Evolutionary conservation across 2,329 filamentous ascomycete genomes (phyloP).

Genomic region (Claviceps paspali): DNA sequence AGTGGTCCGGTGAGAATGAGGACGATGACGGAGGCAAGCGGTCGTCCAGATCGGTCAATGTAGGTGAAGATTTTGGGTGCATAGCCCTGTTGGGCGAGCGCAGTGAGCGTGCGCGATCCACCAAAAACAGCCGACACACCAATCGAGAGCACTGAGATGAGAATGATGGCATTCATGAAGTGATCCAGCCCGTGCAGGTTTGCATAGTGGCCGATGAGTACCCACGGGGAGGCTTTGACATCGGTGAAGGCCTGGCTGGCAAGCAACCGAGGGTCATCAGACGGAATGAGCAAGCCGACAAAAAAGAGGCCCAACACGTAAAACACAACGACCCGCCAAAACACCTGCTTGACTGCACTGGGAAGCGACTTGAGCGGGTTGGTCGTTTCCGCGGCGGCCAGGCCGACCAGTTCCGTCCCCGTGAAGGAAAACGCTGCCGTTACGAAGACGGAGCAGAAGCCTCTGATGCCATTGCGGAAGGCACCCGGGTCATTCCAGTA

Average conservation of each 20-base stretch:
- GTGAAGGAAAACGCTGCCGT: slow-evolving; percentile 55
- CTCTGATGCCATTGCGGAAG: slow-evolving; percentile 56
- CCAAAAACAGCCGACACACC: slow-evolving; percentile 40
- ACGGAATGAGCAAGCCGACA: slow-evolving; percentile 29
- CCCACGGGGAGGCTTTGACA: slow-evolving; percentile 30
- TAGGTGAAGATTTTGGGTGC: slow-evolving; percentile 38
- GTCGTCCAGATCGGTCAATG: slow-evolving; percentile 37
- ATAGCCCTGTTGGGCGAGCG: slow-evolving; percentile 40
- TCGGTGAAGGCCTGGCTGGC: slow-evolving; percentile 28
- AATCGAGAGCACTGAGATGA: slow-evolving; percentile 38
- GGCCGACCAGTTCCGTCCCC: slow-evolving; percentile 53
- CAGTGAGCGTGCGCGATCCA: slow-evolving; percentile 38
- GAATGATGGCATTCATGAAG: slow-evolving; percentile 39
- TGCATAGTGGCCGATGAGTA: slow-evolving; percentile 32
- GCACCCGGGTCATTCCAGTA: slow-evolving; percentile 29
- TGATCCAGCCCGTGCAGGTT: slow-evolving; percentile 30
- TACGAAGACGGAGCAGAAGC: slow-evolving; percentile 54
- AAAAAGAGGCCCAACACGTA: slow-evolving; percentile 34
- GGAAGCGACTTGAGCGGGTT: slow-evolving; percentile 60
- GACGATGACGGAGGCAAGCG: slow-evolving; percentile 28
- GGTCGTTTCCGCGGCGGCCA: slow-evolving; percentile 51
- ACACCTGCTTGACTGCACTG: slow-evolving; percentile 63
- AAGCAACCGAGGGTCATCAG: slow-evolving; percentile 28
- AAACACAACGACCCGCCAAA: slow-evolving; percentile 37
- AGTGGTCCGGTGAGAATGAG: slow-evolving; percentile 32